Evolutionary conservation across 2,329 filamentous ascomycete genomes (phyloP).

Genomic region (Exophiala spinifera): DNA sequence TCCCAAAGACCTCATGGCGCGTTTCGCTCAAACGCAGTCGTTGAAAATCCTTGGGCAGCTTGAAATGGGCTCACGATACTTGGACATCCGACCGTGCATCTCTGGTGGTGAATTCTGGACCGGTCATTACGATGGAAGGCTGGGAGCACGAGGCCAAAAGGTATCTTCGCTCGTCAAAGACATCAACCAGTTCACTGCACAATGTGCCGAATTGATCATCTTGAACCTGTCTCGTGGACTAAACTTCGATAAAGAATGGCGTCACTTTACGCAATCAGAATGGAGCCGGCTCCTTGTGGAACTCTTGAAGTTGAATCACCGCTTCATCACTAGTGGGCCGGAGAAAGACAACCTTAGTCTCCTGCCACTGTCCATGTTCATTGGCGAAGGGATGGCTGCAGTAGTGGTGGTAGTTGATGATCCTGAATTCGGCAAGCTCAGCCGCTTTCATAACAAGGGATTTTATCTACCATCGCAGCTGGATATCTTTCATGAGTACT

Average conservation of each 20-base stretch:
- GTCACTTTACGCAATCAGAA: slow-evolving; percentile 38
- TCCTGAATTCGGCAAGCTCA: slow-evolving; percentile 31
- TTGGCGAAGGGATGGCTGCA: slow-evolving; percentile 33
- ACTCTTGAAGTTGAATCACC: slow-evolving; percentile 43
- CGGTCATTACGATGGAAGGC: slow-evolving; percentile 41
- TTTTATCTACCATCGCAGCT: slow-evolving; percentile 37
- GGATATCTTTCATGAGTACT: slow-evolving; percentile 33
- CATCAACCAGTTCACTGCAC: slow-evolving; percentile 45
- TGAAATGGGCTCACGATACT: slow-evolving; percentile 45
- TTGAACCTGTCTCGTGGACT: slow-evolving; percentile 47
- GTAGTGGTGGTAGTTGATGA: slow-evolving; percentile 38
- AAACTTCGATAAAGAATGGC: slow-evolving; percentile 40
- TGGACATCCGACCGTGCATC: slow-evolving; percentile 47
- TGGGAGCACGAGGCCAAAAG: slow-evolving; percentile 48
- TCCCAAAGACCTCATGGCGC: slow-evolving; percentile 32
- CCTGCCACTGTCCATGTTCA: slow-evolving; percentile 36
- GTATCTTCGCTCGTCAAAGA: slow-evolving; percentile 44
- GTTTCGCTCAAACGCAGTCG: slow-evolving; percentile 11
- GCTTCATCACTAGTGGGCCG: slow-evolving; percentile 33
- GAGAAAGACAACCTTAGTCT: slow-evolving; percentile 33
- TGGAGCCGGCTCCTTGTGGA: slow-evolving; percentile 44
- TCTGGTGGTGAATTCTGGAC: slow-evolving; percentile 41
- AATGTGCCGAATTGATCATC: slow-evolving; percentile 48
- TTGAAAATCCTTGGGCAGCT: slow-evolving; percentile 47
- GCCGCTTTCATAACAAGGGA: slow-evolving; percentile 33